Conservation (phyloP, 495 filamentous ascomycete genomes). For the Viridothelium virens region DNA sequence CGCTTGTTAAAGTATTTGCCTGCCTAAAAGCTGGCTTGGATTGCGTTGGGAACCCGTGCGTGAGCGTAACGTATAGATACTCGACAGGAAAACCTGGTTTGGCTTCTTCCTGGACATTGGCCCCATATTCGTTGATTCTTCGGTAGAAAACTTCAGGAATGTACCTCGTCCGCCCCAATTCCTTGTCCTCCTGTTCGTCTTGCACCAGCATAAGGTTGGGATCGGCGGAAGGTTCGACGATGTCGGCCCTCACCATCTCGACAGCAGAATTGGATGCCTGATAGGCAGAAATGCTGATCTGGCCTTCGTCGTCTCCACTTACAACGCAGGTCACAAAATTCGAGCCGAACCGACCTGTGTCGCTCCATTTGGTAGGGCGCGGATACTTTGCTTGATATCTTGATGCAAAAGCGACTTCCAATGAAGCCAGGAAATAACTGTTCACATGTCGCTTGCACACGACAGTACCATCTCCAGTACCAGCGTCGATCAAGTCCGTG, state of each 20-base stretch:
- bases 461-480: conserved; percentile 68
- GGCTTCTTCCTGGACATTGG: conserved; percentile 92
- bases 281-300: conserved; percentile 82
- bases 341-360: conserved; percentile 86
- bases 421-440: conserved; percentile 86
- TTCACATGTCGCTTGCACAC: conserved; percentile 95
- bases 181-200: conserved; percentile 79
- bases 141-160: conserved; percentile 98
- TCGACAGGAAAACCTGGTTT: conserved; percentile 95
- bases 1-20: conserved; percentile 37
- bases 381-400: conserved; percentile 80
- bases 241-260: conserved; percentile 93
- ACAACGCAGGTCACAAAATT: conserved; percentile 96
- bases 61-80: conserved; percentile 90
- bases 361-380: conserved; percentile 93
- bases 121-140: conserved; percentile 91
- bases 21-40: conserved; percentile 61
- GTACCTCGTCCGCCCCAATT: conserved; percentile 62
- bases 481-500: conserved; percentile 84
- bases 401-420: conserved; percentile 84
- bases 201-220: conserved; percentile 91
- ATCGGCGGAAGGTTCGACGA: conserved; percentile 90
- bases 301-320: conserved; percentile 80
- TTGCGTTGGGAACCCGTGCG: conserved; percentile 86
- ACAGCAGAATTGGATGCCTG: conserved; percentile 91